Evolutionary conservation across 1,139 yeast genomes (phyloP).

Genomic region (Hyphopichia wangnamkhiaoensis): DNA sequence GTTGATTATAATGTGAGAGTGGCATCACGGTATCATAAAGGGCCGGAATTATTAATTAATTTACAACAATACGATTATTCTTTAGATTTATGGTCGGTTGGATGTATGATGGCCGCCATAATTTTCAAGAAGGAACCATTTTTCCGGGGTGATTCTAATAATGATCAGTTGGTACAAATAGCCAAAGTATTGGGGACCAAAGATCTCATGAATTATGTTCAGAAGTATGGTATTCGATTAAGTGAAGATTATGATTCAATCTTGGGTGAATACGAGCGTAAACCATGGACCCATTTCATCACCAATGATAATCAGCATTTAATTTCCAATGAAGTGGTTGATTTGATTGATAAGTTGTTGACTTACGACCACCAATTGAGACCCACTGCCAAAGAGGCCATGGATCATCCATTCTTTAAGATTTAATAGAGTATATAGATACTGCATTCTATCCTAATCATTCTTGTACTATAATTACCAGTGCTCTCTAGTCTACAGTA

Average conservation of each 20-base stretch:
- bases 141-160: constrained; percentile 76
- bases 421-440: constrained; percentile 5
- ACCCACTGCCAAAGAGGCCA: constrained; percentile 74
- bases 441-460: not conserved
- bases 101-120: constrained; percentile 78
- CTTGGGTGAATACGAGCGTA: constrained; percentile 64
- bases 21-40: constrained; percentile 79
- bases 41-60: constrained; percentile 75
- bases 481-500: too few relatives aligned
- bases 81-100: constrained; percentile 79
- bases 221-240: constrained; percentile 61
- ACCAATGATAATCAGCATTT: constrained; percentile 53
- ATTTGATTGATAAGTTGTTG: constrained; percentile 64
- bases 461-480: too few relatives aligned
- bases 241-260: constrained; percentile 67
- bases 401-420: constrained; percentile 60
- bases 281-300: constrained; percentile 67
- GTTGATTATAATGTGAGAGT: constrained; percentile 80
- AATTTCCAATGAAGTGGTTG: constrained; percentile 62
- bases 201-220: constrained; percentile 57
- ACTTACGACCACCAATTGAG: constrained; percentile 74
- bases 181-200: constrained; percentile 77
- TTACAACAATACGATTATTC: constrained; percentile 77
- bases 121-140: constrained; percentile 77
- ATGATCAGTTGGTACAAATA: constrained; percentile 78